phyloP scores from a whole-genome alignment of 345 rosid species.

The Raphanus sativus region DNA sequence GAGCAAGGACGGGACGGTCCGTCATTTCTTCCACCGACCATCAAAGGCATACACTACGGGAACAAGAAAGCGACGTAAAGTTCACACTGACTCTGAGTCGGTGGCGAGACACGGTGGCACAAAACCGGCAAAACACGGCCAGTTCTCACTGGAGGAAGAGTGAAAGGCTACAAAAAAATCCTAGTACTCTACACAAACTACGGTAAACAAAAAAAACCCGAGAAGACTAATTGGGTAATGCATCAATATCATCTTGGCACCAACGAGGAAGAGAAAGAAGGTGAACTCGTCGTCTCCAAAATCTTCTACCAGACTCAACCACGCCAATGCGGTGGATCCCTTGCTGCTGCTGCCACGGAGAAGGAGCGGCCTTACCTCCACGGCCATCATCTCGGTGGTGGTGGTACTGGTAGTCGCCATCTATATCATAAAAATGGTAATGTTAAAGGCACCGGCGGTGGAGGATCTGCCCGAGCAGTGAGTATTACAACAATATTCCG shows the following conservation, averaged over 20 bases:
- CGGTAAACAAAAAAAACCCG: slow-evolving; percentile 89
- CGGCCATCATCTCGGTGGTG: slow-evolving; percentile 17
- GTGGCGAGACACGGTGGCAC: slow-evolving; percentile 95
- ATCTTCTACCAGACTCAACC: slow-evolving; percentile 98
- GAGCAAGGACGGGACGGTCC: slow-evolving; percentile 78
- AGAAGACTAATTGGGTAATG: slow-evolving; percentile 98
- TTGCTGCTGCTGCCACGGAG: slow-evolving; percentile 22
- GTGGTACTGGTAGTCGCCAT: slow-evolving; percentile 25
- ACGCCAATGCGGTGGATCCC: slow-evolving; percentile 65
- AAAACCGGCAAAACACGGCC: slow-evolving; percentile 97
- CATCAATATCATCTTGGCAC: slow-evolving; percentile 94
- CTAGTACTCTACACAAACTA: slow-evolving; percentile 95
- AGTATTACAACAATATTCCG: slow-evolving; percentile 50
- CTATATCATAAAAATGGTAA: slow-evolving; percentile 38
- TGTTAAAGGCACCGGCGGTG: slow-evolving; percentile 34
- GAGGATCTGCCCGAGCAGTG: slow-evolving; percentile 37
- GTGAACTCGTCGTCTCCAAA: slow-evolving; percentile 91
- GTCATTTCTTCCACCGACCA: slow-evolving; percentile 99
- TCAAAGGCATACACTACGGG: slow-evolving; percentile 98
- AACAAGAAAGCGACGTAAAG: slow-evolving; percentile 86
- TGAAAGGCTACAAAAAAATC: slow-evolving; percentile 86
- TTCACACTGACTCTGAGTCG: slow-evolving; percentile 63
- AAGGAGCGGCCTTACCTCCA: slow-evolving; percentile 40
- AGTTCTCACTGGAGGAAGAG: slow-evolving; percentile 54
- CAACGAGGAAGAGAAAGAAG: slow-evolving; percentile 90